Base-by-base conservation (phyloP, 176 grass and related monocot genomes). In the Zoysia pacifica region DNA sequence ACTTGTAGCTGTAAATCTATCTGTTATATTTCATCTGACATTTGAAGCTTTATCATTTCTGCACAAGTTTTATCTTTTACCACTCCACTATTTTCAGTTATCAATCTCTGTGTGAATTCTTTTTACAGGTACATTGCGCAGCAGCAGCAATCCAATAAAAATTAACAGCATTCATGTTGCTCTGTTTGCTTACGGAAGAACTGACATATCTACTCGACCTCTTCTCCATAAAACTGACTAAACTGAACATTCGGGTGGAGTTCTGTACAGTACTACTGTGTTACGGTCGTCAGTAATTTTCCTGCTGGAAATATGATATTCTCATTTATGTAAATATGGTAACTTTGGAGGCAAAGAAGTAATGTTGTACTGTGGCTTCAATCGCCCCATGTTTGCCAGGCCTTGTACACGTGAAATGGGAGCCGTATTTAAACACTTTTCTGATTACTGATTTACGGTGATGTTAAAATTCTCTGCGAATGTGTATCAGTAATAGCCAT, bases 101-200 rank as follows among this genome's bases (percentile, higher is more conserved):
- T 85, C 35, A 14, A 53, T 76, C 13, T 65, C 48, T 6, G 0
- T 65, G 13, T 70, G 5, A n/a, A 28, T 71, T 20, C 28, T 15
- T 15, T 67, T 46, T 71, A 38, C 83, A 91, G 90, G 90, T 88
- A 88, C 74, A 20, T 91, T 35, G 45, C 18, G 16, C 5, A 58
- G 54, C 54, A 58, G 49, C 86, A 62, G 56, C 58, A 35, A 65
- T 88, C 90, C 11, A 51, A 48, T 42, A 88, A 82, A 80, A 72
- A 82, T 47, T 60, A 82, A 5, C 11, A 13, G 39, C 48, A 86
- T 4, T 80, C 74, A 13, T 60, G 13, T 37, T 58, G 62, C 19
- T 44, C 20, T 2, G 20, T 65, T 18, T 2, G n/a, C 61, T 69
- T 69, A 49, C 0, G 5, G 20, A 75, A 63, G 52, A 70, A 69